Conservation (phyloP, 2,329 filamentous ascomycete species). For the Epicoccum nigrum region DNA sequence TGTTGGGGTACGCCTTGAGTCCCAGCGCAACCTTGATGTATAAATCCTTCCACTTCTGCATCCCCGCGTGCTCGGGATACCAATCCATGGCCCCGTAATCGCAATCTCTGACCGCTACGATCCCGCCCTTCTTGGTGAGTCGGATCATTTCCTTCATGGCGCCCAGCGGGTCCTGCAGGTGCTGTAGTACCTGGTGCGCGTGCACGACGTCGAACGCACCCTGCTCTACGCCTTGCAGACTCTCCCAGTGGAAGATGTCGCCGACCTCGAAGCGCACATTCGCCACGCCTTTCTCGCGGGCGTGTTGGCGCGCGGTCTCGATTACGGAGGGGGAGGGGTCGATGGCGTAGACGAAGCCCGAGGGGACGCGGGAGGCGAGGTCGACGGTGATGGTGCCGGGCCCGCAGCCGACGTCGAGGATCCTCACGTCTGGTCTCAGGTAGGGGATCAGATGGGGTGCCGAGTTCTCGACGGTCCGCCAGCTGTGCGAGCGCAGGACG, state of each 20-base stretch:
- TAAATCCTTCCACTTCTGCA: slow-evolving; percentile 46
- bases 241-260: slow-evolving; percentile 52
- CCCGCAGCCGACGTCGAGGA: slow-evolving; percentile 57
- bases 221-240: slow-evolving; percentile 48
- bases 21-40: slow-evolving; percentile 42
- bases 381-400: slow-evolving; percentile 57
- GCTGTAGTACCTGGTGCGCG: slow-evolving; percentile 64
- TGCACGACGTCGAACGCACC: slow-evolving; percentile 64
- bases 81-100: slow-evolving; percentile 46
- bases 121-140: slow-evolving; percentile 59
- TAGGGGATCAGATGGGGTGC: slow-evolving; percentile 48
- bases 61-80: slow-evolving; percentile 45
- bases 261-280: slow-evolving; percentile 51
- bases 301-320: slow-evolving; percentile 47
- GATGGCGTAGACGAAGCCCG: slow-evolving; percentile 53
- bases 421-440: slow-evolving; percentile 39
- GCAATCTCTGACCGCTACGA: slow-evolving; percentile 56
- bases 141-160: slow-evolving; percentile 62
- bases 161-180: slow-evolving; percentile 58
- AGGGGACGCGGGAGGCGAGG: slow-evolving; percentile 51
- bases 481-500: slow-evolving; percentile 52
- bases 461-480: slow-evolving; percentile 54
- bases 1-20: slow-evolving; percentile 42
- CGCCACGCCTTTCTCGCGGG: slow-evolving; percentile 42
- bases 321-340: slow-evolving; percentile 55